Conservation (phyloP, 306 rosid genomes). For the Quercus engelmannii region DNA sequence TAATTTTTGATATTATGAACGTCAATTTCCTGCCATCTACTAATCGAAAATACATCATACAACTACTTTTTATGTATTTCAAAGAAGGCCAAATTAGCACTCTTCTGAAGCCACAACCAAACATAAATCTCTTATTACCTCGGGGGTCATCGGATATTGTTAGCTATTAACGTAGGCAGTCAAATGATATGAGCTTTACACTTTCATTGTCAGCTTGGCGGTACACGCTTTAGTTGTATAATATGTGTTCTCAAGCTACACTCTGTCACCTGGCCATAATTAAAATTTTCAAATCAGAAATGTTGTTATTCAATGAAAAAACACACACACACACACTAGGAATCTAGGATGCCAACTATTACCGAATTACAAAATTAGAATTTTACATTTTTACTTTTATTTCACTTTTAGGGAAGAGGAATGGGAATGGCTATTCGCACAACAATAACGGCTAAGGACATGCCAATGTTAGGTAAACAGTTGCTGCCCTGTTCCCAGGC, state of each 20-base stretch:
- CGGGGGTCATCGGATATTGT: constrained; percentile 24
- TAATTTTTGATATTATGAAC: constrained; percentile 28
- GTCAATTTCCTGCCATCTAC: constrained; percentile 33
- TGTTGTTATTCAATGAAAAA: constrained; percentile 14
- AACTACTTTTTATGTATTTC: constrained; percentile 16
- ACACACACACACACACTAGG: background rate
- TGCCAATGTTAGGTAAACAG: background rate
- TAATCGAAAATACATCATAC: constrained; percentile 21
- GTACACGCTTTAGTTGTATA: constrained; percentile 52
- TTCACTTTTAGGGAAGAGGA: background rate
- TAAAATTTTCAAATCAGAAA: background rate
- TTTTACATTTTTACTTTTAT: background rate
- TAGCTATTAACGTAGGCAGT: constrained; percentile 41
- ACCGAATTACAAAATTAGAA: background rate
- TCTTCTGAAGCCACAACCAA: constrained; percentile 25
- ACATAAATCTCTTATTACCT: constrained; percentile 20
- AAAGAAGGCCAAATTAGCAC: constrained; percentile 35
- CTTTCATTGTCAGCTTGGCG: constrained; percentile 37
- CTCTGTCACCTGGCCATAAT: constrained; percentile 65
- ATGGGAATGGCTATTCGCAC: background rate
- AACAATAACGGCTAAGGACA: background rate
- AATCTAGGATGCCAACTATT: background rate
- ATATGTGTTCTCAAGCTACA: constrained; percentile 72
- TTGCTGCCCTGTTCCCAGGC: background rate
- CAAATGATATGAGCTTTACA: constrained; percentile 38